Conservation (phyloP, 805 yeast species). For the Candida golubevii region DNA sequence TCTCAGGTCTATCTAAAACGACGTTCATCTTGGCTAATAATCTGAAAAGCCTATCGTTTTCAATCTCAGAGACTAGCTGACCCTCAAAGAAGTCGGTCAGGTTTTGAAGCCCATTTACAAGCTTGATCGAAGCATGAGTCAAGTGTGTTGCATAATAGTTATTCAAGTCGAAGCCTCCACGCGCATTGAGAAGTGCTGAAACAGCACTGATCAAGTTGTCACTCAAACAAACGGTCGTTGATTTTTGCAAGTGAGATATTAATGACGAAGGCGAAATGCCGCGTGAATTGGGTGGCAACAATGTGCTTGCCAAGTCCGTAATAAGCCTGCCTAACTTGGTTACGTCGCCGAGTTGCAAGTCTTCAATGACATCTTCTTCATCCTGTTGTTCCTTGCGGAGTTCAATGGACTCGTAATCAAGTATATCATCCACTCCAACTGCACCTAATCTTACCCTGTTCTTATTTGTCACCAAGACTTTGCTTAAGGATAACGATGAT, state of each 20-base stretch:
- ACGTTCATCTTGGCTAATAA: slow-evolving; percentile 77
- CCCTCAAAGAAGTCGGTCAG: slow-evolving; percentile 57
- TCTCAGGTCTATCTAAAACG: slow-evolving; percentile 70
- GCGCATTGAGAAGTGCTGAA: slow-evolving; percentile 15
- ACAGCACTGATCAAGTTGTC: slow-evolving; percentile 40
- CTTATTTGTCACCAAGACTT: slow-evolving; percentile 68
- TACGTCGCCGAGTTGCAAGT: slow-evolving; percentile 54
- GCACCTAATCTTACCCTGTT: slow-evolving; percentile 69
- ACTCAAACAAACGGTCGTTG: slow-evolving; percentile 26
- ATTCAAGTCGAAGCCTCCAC: slow-evolving; percentile 20
- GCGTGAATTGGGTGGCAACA: slow-evolving; percentile 26
- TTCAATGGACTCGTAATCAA: slow-evolving; percentile 39
- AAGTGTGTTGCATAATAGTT: slow-evolving; percentile 24
- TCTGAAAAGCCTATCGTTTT: slow-evolving; percentile 83
- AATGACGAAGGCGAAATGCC: slow-evolving; percentile 11
- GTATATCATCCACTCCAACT: slow-evolving; percentile 67
- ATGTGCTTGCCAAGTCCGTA: slow-evolving; percentile 46
- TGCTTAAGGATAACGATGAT: slow-evolving; percentile 54
- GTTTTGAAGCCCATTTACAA: slow-evolving; percentile 48
- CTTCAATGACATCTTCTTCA: slow-evolving; percentile 11
- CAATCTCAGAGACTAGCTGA: slow-evolving; percentile 67
- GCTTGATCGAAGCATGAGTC: slow-evolving; percentile 36
- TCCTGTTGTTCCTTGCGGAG: slow-evolving; percentile 13
- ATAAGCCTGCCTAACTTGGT: slow-evolving; percentile 55
- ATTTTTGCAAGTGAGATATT: slow-evolving; percentile 14